Base-by-base conservation (phyloP, 1,284 basidiomycete genomes). In the Porodaedalea pini region DNA sequence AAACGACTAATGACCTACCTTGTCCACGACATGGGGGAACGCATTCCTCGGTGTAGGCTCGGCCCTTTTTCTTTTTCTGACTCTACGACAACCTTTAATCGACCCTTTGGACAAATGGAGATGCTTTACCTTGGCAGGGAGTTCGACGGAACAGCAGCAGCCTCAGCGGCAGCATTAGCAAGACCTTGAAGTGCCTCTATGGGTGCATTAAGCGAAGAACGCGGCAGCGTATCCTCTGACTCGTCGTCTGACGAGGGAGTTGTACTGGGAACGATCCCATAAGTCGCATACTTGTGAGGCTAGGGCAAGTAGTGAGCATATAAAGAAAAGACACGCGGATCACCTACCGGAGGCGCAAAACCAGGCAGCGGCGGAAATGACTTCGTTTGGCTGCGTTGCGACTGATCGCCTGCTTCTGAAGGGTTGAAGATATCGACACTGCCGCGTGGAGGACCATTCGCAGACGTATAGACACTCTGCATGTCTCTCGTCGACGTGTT, bases 121-220 rank as follows among this genome's bases (percentile, higher is more conserved):
- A 40, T 40, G 48, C 62, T 70, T 32, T 65, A 81, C 81, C 81
- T 78, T 27, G 83, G 77, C 23, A 73, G 63, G 29, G 71, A 67
- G 4, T 71, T 56, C 13, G 75, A 78, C 2, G 90, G 81, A 2
- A 79, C 88, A 3, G 90, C 88, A 0, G 94, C 92, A 2, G 93
- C 90, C 70, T 94, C 92, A 23, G 92, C 94, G 3, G 93, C 93
- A 2, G 93, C 93, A 68, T 96, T 95, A 11, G 93, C 94, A 44
- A 96, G 77, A 2, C 92, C 92, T 68, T 96, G 90, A 32, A 96
- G 75, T 3, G 94, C 94, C 68, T 96, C 93, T 59, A 96, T 96
- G 0, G 94, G 94, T 0, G 94, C 92, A 61, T 90, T 92, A 62
- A 95, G 75, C 34, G 87, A 83, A 25, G 88, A 81, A 37, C 90